These are phyloP conservation scores for Coleophoma eucalyptorum DNA, from an alignment of 2,329 filamentous ascomycete genomes.

Conservation along the genomic window DNA sequence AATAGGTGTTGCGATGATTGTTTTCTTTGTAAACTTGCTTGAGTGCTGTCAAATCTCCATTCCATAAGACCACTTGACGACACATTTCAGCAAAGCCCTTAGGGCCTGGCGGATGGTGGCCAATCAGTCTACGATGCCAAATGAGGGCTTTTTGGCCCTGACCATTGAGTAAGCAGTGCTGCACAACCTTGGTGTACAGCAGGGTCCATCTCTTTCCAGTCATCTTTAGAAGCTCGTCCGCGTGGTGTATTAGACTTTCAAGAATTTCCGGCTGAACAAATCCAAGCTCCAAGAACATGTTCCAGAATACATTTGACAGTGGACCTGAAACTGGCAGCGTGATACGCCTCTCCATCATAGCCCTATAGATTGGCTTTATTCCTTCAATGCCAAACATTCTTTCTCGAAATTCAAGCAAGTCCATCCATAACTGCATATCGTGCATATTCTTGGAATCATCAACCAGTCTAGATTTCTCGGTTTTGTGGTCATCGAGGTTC, in stretches of 20 bases:
- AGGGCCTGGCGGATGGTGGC: slow-evolving; percentile 27
- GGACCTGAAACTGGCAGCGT: slow-evolving; percentile 33
- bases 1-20: slow-evolving; percentile 36
- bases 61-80: slow-evolving; percentile 16
- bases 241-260: slow-evolving; percentile 33
- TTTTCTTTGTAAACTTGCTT: slow-evolving; percentile 35
- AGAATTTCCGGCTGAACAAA: slow-evolving; percentile 28
- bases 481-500: slow-evolving; percentile 13
- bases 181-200: slow-evolving; percentile 41
- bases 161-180: slow-evolving; percentile 27
- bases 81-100: slow-evolving; percentile 30
- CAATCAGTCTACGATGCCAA: slow-evolving; percentile 24
- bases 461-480: slow-evolving; percentile 21
- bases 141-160: slow-evolving; percentile 11
- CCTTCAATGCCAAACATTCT: slow-evolving; percentile 36
- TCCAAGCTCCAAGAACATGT: slow-evolving; percentile 35
- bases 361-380: slow-evolving; percentile 37
- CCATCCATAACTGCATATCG: slow-evolving; percentile 34
- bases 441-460: slow-evolving; percentile 22
- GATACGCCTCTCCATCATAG: slow-evolving; percentile 29
- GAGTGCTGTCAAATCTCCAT: slow-evolving; percentile 30
- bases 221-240: slow-evolving; percentile 32
- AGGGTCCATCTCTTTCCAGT: slow-evolving; percentile 29
- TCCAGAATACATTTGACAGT: slow-evolving; percentile 40
- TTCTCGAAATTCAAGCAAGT: slow-evolving; percentile 34